phyloP scores from a whole-genome alignment of 2,329 filamentous ascomycete species.

The Fusarium sp. region DNA sequence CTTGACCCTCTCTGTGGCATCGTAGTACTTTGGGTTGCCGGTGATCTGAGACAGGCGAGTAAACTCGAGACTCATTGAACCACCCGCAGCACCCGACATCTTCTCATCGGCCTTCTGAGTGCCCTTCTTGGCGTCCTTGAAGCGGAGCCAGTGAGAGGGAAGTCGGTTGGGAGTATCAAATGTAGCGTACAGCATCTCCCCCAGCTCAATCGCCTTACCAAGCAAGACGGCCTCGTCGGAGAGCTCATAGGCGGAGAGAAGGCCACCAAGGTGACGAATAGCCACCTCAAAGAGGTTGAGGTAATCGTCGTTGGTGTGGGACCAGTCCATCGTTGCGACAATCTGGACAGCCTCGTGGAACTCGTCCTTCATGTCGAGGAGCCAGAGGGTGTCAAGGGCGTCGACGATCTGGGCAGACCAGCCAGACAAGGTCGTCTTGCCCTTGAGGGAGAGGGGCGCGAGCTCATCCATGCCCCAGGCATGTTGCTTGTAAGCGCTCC shows the following conservation, averaged over 20 bases:
- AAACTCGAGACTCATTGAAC: constrained; percentile 82
- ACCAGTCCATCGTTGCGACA: constrained; percentile 70
- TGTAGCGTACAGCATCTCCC: constrained; percentile 67
- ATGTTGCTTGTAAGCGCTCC: constrained; percentile 68
- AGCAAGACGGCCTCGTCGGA: constrained; percentile 63
- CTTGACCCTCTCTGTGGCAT: constrained; percentile 82
- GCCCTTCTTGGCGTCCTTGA: constrained; percentile 56
- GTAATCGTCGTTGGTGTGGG: constrained; percentile 59
- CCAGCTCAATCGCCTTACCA: constrained; percentile 67
- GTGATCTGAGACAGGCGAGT: constrained; percentile 83
- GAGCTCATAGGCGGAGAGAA: constrained; percentile 68
- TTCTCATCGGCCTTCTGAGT: constrained; percentile 53
- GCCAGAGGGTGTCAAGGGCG: constrained; percentile 71
- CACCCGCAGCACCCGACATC: constrained; percentile 65
- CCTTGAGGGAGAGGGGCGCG: constrained; percentile 63
- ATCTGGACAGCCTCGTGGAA: constrained; percentile 66
- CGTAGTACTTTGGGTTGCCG: constrained; percentile 80
- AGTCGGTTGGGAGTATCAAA: constrained; percentile 71
- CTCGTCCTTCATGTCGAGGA: constrained; percentile 72
- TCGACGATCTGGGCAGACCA: constrained; percentile 75
- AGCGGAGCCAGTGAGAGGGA: constrained; percentile 65
- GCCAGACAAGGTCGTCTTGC: constrained; percentile 65
- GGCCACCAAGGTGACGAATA: constrained; percentile 68
- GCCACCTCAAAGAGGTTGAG: constrained; percentile 77
- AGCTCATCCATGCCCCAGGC: constrained; percentile 73